A percentile compares a stretch with the other conserved stretches of the same genome.
Evolutionary conservation across 768 basidiomycete species (phyloP).

Genomic region (Phylloporus sp.): DNA sequence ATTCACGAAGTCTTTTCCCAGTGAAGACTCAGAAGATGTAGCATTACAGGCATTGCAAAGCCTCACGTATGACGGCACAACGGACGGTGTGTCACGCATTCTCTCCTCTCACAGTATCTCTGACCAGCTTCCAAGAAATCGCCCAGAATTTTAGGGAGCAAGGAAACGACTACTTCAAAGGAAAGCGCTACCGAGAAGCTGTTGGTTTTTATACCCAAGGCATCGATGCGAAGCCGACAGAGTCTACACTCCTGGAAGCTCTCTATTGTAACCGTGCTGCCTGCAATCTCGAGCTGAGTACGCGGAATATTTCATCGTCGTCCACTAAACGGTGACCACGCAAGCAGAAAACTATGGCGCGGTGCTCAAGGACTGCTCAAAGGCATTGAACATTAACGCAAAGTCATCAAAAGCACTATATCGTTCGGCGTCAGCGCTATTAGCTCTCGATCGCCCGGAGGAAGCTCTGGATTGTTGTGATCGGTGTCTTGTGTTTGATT

Average conservation of each 20-base stretch:
- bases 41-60: constrained; percentile 81
- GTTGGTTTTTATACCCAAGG: constrained; percentile 88
- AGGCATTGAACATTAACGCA: constrained; percentile 58
- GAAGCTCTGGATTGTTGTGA: constrained; percentile 84
- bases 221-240: constrained; percentile 76
- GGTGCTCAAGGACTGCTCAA: constrained; percentile 82
- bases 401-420: constrained; percentile 81
- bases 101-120: neutral
- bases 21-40: constrained; percentile 56
- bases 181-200: constrained; percentile 84
- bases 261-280: constrained; percentile 89
- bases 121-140: constrained; percentile 52
- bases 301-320: constrained; percentile 22
- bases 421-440: constrained; percentile 74
- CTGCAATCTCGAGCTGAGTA: constrained; percentile 86
- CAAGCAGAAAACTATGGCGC: constrained; percentile 79
- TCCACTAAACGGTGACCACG: neutral
- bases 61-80: constrained; percentile 84
- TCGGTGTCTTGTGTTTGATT: constrained; percentile 60
- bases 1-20: constrained; percentile 89
- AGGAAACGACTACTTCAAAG: constrained; percentile 92
- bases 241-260: constrained; percentile 53
- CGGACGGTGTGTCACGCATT: constrained; percentile 70
- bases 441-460: constrained; percentile 67
- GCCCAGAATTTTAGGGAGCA: constrained; percentile 93